phyloP scores from a whole-genome alignment of 371 early-diverging fungal species.

The Mucor circinelloides region DNA sequence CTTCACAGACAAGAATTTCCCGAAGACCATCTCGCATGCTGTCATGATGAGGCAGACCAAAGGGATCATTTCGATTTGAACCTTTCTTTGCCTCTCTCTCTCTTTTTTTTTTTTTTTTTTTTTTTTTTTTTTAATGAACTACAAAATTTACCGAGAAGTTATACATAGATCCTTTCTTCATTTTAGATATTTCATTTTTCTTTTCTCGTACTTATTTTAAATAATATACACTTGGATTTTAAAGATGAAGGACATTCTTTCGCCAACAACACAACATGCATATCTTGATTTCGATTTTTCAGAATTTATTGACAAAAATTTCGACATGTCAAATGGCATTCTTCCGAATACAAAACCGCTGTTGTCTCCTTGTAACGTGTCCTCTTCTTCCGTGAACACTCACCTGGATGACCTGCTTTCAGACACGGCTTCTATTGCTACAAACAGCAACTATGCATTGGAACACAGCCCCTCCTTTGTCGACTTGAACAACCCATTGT shows the following conservation, averaged over 20 bases:
- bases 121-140: not conserved
- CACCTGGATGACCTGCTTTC: constrained; percentile 3
- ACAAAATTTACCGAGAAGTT: constrained; percentile 5
- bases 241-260: constrained; percentile 12
- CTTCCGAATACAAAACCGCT: constrained; percentile 5
- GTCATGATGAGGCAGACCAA: not conserved
- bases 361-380: not conserved
- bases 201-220: constrained; percentile 1
- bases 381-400: not conserved
- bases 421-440: not conserved
- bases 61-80: not conserved
- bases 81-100: too few species aligned
- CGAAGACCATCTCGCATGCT: not conserved
- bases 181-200: not conserved
- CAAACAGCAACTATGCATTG: not conserved
- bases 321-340: constrained; percentile 15
- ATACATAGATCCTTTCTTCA: not conserved
- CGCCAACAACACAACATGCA: constrained; percentile 10
- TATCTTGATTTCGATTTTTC: constrained; percentile 24
- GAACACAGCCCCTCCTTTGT: not conserved
- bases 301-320: constrained; percentile 21
- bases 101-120: not conserved
- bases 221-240: not conserved
- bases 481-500: not conserved
- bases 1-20: not conserved